Evolutionary conservation across 2,329 filamentous ascomycete genomes (phyloP).

Genomic region (Cyclaneusma minus): DNA sequence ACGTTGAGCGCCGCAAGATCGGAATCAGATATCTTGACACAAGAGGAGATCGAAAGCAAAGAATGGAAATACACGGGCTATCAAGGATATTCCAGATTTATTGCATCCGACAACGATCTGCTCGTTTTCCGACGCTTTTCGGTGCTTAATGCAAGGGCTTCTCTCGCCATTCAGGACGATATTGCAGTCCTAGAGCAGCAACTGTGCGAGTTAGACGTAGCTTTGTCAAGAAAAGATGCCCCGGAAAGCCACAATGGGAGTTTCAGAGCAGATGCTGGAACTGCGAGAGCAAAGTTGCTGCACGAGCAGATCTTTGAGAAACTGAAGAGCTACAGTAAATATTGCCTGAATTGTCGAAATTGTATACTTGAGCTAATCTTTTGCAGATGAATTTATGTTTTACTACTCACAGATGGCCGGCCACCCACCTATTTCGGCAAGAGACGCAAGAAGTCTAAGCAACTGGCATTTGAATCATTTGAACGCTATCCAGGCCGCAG

Average conservation of each 20-base stretch:
- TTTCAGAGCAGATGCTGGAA: conserved; percentile 10
- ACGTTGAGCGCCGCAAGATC: too few species aligned
- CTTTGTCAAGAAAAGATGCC: conserved; percentile 7
- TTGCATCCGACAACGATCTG: conserved; percentile 18
- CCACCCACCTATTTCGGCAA: conserved; percentile 6
- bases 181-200: conserved; percentile 17
- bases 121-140: conserved; percentile 20
- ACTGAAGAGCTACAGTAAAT: conserved; percentile 14
- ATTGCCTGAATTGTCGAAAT: too few species aligned
- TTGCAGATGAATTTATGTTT: conserved; percentile 13
- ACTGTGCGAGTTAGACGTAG: conserved; percentile 14
- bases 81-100: conserved; percentile 13
- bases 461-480: conserved; percentile 12
- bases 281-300: too few species aligned
- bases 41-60: conserved; percentile 10
- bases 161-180: conserved; percentile 20
- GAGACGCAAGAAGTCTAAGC: conserved; percentile 13
- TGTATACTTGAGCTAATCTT: too few species aligned
- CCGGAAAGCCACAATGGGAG: conserved; percentile 15
- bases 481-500: conserved; percentile 3
- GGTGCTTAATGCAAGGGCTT: conserved; percentile 15
- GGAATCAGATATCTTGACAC: too few species aligned
- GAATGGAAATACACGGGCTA: conserved; percentile 20
- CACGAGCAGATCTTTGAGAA: conserved; percentile 7
- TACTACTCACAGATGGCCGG: conserved; percentile 11